Evolutionary conservation across 2,329 filamentous ascomycete genomes (phyloP).

Genomic region (Fusarium sp.): DNA sequence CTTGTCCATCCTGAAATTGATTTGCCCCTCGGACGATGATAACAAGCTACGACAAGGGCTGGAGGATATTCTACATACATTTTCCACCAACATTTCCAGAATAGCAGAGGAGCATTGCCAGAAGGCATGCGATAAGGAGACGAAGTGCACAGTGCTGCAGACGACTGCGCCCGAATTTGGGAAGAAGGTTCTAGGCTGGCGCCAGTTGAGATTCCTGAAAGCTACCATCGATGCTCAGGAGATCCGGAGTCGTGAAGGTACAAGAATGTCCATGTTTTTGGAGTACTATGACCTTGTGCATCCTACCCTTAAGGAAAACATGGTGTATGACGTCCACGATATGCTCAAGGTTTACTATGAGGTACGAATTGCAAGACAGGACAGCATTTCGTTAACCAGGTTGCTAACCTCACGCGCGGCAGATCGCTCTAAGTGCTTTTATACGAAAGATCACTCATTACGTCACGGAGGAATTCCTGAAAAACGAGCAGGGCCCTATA

Average conservation of each 20-base stretch:
- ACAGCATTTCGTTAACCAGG: fast-evolving
- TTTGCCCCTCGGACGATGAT: constrained; percentile 35
- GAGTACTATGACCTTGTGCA: constrained; percentile 27
- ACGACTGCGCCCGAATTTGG: constrained; percentile 47
- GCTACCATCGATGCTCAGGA: background rate
- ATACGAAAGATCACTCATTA: constrained; percentile 40
- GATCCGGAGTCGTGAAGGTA: no score
- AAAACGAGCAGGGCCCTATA: constrained; percentile 37
- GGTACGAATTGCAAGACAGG: constrained; percentile 36
- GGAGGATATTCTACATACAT: background rate
- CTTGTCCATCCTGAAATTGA: constrained; percentile 21
- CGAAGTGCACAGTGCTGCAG: constrained; percentile 28
- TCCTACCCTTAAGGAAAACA: constrained; percentile 44
- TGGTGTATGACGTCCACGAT: constrained; percentile 55
- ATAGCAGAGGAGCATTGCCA: constrained; percentile 11
- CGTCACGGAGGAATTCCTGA: constrained; percentile 34
- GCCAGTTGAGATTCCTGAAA: constrained; percentile 40
- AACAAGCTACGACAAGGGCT: constrained; percentile 39
- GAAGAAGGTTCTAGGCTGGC: constrained; percentile 37
- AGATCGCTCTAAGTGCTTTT: constrained; percentile 51
- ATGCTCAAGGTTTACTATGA: constrained; percentile 57
- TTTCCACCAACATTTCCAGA: constrained; percentile 6
- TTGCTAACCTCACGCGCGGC: background rate
- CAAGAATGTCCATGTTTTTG: background rate
- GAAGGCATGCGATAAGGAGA: constrained; percentile 25